A percentile compares a stretch with the other conserved stretches of the same genome.
Evolutionary conservation across 2,329 filamentous ascomycete genomes (phyloP).

Genomic region (Fonsecaea erecta): DNA sequence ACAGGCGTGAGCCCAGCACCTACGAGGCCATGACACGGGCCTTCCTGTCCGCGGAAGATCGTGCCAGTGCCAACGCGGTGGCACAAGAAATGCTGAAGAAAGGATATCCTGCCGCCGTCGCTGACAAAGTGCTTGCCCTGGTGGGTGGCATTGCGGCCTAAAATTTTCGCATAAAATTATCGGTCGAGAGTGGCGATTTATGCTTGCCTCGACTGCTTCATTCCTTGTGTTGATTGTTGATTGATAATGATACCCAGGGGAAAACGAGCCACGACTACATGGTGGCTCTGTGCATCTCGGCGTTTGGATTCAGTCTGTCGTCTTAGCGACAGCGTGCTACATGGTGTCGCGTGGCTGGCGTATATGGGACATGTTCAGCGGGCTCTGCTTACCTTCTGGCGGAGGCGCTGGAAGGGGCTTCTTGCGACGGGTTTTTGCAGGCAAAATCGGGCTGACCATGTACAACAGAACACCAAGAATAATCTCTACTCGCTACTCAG

Average conservation of each 20-base stretch:
- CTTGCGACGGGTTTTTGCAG: slow-evolving; percentile 2
- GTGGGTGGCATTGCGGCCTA: slow-evolving; percentile 57
- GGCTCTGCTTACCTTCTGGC: slow-evolving; percentile 7
- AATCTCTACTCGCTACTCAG: slow-evolving; percentile 33
- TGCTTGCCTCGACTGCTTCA: slow-evolving; percentile 29
- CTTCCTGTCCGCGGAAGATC: slow-evolving; percentile 81
- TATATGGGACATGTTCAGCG: background rate
- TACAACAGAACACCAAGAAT: slow-evolving; percentile 34
- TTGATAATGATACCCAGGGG: slow-evolving; percentile 33
- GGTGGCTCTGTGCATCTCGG: slow-evolving; percentile 24
- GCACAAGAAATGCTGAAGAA: slow-evolving; percentile 89
- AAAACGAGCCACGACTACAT: slow-evolving; percentile 14
- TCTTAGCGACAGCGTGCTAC: slow-evolving; percentile 21
- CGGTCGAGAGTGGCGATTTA: slow-evolving; percentile 31
- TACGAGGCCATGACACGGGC: slow-evolving; percentile 99
- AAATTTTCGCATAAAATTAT: slow-evolving; percentile 9
- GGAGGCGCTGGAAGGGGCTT: slow-evolving; percentile 22
- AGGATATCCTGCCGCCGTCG: slow-evolving; percentile 88
- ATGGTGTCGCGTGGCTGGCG: slow-evolving; percentile 11
- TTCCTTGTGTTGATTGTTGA: slow-evolving; percentile 30
- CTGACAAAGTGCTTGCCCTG: slow-evolving; percentile 90
- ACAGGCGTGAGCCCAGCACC: slow-evolving; percentile 90
- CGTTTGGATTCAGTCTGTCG: slow-evolving; percentile 13
- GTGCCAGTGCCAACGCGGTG: slow-evolving; percentile 73
- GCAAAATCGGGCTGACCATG: slow-evolving; percentile 15